phyloP scores from a whole-genome alignment of 1,284 basidiomycete species.

The Cutaneotrichosporon arboriforme region DNA sequence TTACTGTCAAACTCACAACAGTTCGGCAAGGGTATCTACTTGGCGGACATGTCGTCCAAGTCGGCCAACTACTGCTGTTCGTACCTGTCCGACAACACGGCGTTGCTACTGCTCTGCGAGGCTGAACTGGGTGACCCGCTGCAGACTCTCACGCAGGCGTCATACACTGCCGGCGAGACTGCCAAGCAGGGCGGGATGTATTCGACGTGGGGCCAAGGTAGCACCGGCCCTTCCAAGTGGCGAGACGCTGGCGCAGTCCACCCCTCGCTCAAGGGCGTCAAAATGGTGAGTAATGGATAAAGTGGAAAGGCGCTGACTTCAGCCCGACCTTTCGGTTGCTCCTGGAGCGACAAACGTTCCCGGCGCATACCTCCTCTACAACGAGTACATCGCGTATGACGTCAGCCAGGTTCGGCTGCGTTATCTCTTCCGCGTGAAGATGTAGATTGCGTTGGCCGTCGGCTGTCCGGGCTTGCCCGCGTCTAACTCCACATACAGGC shows the following conservation, averaged over 20 bases:
- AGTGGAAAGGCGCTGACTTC: background rate
- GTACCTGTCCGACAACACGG: constrained; percentile 19
- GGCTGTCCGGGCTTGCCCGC: no score
- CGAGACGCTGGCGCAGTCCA: constrained; percentile 18
- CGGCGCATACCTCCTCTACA: constrained; percentile 15
- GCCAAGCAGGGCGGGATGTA: constrained; percentile 9
- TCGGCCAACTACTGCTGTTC: constrained; percentile 59
- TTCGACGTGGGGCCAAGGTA: constrained; percentile 21
- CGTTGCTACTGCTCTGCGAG: constrained; percentile 21
- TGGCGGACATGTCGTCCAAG: constrained; percentile 66
- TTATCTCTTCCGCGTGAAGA: constrained; percentile 20
- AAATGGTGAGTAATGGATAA: constrained; percentile 6
- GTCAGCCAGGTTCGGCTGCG: constrained; percentile 15
- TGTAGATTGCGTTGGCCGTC: background rate
- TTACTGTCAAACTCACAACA: background rate
- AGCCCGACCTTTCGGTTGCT: constrained; percentile 4
- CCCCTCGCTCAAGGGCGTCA: constrained; percentile 13
- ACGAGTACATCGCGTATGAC: constrained; percentile 22
- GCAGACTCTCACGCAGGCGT: constrained; percentile 10
- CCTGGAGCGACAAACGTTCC: constrained; percentile 10
- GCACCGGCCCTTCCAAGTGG: constrained; percentile 13
- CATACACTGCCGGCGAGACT: constrained; percentile 14
- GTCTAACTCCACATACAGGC: background rate
- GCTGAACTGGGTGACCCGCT: constrained; percentile 20
- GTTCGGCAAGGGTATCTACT: constrained; percentile 61